Conservation (phyloP, 768 basidiomycete species). For the Candolleomyces aberdarensis region DNA sequence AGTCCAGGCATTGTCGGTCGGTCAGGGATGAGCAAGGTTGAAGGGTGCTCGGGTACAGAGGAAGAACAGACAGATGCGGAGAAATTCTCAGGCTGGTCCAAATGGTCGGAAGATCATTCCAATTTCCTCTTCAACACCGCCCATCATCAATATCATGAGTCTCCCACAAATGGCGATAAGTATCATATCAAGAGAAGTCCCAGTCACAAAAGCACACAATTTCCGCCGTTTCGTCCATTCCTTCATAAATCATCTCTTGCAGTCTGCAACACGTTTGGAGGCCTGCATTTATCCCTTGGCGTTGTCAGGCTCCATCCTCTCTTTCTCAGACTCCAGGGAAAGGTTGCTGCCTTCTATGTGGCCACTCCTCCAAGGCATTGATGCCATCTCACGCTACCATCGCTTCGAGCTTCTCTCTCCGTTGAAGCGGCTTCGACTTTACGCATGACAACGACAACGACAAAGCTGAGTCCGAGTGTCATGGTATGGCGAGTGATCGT, state of each 20-base stretch:
- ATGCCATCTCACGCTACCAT: no score
- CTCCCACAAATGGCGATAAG: conserved; percentile 1
- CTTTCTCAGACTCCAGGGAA: no score
- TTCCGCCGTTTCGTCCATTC: background rate
- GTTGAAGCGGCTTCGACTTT: no score
- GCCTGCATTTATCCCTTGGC: background rate
- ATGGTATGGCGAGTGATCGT: no score
- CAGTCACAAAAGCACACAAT: background rate
- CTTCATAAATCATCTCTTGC: background rate
- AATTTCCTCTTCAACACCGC: background rate
- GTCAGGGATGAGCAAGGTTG: conserved; percentile 11
- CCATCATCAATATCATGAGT: conserved; percentile 5
- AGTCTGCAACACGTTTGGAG: background rate
- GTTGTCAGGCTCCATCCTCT: no score
- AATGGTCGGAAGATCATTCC: background rate
- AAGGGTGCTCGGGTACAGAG: conserved; percentile 9
- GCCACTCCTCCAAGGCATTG: no score
- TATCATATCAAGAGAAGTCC: background rate
- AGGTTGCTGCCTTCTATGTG: no score
- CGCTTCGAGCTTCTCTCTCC: no score
- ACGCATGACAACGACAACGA: no score
- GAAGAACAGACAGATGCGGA: conserved; percentile 7
- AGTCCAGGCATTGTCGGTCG: conserved; percentile 42
- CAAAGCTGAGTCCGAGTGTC: no score
- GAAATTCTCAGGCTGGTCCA: conserved; percentile 13